phyloP scores from a whole-genome alignment of 2,329 filamentous ascomycete species.

The Alternaria rosae region DNA sequence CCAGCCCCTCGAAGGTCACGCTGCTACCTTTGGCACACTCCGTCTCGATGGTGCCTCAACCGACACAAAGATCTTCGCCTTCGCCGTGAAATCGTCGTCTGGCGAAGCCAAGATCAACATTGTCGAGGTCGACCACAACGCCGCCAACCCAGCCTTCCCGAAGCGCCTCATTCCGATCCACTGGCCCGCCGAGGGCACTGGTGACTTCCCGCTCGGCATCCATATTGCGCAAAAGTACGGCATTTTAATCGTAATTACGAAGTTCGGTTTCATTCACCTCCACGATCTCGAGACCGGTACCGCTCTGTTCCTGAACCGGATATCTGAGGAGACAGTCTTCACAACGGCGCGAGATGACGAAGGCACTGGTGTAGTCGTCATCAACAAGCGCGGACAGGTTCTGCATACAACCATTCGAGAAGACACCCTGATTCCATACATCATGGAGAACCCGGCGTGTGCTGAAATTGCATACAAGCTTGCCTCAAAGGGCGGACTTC shows the following conservation, averaged over 20 bases:
- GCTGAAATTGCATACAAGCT: conserved; percentile 93
- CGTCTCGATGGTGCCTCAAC: conserved; percentile 86
- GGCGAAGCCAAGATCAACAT: conserved; percentile 92
- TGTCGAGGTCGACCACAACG: conserved; percentile 93
- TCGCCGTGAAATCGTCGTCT: conserved; percentile 87
- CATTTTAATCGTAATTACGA: conserved; percentile 95
- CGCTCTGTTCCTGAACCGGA: conserved; percentile 99
- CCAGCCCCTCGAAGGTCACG: conserved; percentile 97
- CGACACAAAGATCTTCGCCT: conserved; percentile 95
- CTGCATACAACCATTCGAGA: conserved; percentile 94
- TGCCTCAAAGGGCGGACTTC: conserved; percentile 89
- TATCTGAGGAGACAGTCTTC: conserved; percentile 99
- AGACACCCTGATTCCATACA: conserved; percentile 87
- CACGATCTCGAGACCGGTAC: conserved; percentile 96
- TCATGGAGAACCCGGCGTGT: conserved; percentile 96
- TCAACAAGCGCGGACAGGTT: conserved; percentile 98
- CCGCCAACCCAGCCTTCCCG: conserved; percentile 84
- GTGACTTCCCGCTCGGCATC: conserved; percentile 97
- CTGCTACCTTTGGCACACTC: conserved; percentile 90
- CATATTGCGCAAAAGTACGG: conserved; percentile 97
- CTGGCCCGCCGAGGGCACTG: conserved; percentile 93
- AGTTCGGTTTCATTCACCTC: conserved; percentile 98
- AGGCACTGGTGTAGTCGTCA: conserved; percentile 87
- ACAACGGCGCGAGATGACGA: conserved; percentile 85
- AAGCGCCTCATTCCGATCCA: conserved; percentile 99